These are phyloP conservation scores for Alternaria sp. DNA, from an alignment of 2,329 filamentous ascomycete genomes.

Conservation along the genomic window DNA sequence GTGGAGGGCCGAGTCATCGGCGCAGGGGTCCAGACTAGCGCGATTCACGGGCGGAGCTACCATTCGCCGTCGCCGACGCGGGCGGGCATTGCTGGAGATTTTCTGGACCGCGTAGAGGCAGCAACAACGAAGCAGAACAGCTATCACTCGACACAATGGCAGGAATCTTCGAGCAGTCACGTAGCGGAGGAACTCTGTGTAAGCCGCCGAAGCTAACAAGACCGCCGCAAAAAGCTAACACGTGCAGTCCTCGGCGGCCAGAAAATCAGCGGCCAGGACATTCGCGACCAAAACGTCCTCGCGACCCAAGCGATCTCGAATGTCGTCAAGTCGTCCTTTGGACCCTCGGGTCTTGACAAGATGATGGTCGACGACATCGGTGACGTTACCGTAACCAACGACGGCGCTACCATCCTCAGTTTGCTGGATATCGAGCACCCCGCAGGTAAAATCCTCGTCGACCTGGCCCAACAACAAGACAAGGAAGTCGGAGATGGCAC, in stretches of 20 bases:
- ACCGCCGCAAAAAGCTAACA: slow-evolving; percentile 26
- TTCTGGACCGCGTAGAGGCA: slow-evolving; percentile 38
- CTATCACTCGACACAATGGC: slow-evolving; percentile 67
- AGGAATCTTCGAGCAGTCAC: slow-evolving; percentile 93
- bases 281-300: slow-evolving; percentile 95
- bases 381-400: slow-evolving; percentile 98
- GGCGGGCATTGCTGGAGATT: slow-evolving; percentile 29
- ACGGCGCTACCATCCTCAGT: slow-evolving; percentile 94
- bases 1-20: slow-evolving; percentile 39
- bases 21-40: slow-evolving; percentile 27
- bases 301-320: slow-evolving; percentile 97
- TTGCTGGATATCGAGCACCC: slow-evolving; percentile 97
- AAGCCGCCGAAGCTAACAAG: slow-evolving; percentile 42
- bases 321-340: slow-evolving; percentile 98
- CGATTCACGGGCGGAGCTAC: slow-evolving; percentile 24
- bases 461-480: slow-evolving; percentile 97
- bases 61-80: slow-evolving; percentile 26
- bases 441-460: slow-evolving; percentile 96
- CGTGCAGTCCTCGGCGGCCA: slow-evolving; percentile 81
- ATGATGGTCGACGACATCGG: slow-evolving; percentile 99
- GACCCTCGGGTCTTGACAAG: slow-evolving; percentile 95
- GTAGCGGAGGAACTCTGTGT: slow-evolving; percentile 90
- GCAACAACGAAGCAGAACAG: slow-evolving; percentile 38
- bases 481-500: slow-evolving; percentile 99
- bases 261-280: slow-evolving; percentile 96